phyloP scores from a whole-genome alignment of 1,139 yeast genomes.

The Scheffersomyces titani region DNA sequence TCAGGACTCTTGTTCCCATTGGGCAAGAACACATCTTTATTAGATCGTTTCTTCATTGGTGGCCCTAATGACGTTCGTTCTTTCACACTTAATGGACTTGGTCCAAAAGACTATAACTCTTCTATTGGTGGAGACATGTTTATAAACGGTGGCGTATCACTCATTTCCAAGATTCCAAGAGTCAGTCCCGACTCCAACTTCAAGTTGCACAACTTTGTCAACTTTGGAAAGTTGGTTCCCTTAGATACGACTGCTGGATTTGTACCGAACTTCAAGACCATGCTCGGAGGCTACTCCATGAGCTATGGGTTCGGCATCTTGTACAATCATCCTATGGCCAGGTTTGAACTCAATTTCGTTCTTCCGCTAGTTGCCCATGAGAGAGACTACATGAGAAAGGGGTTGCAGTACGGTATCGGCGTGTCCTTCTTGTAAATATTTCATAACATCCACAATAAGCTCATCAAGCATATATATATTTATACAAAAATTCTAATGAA shows the following conservation, averaged over 20 bases:
- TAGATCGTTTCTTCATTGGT: slow-evolving; percentile 59
- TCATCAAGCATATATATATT: background rate
- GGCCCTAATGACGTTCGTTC: slow-evolving; percentile 86
- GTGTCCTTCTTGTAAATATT: slow-evolving; percentile 64
- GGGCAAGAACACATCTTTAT: slow-evolving; percentile 40
- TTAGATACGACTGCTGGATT: slow-evolving; percentile 28
- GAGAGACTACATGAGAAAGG: slow-evolving; percentile 74
- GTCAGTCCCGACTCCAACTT: slow-evolving; percentile 59
- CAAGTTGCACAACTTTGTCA: slow-evolving; percentile 68
- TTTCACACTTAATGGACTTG: slow-evolving; percentile 75
- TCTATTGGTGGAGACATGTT: slow-evolving; percentile 83
- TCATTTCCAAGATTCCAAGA: slow-evolving; percentile 67
- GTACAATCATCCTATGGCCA: slow-evolving; percentile 84
- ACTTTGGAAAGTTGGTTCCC: slow-evolving; percentile 69
- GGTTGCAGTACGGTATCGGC: slow-evolving; percentile 93
- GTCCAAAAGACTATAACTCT: slow-evolving; percentile 68
- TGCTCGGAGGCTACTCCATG: slow-evolving; percentile 43
- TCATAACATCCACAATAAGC: background rate
- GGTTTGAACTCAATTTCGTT: slow-evolving; percentile 87
- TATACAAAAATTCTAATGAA: no score
- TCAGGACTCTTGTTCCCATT: slow-evolving; percentile 53
- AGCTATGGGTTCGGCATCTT: slow-evolving; percentile 77
- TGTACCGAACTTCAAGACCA: slow-evolving; percentile 19
- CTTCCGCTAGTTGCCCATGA: slow-evolving; percentile 70
- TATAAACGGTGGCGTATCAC: slow-evolving; percentile 68